These are phyloP conservation scores for Saccharomycopsis oosterbeekiorum DNA, from an alignment of 805 yeast species.

Conservation along the genomic window DNA sequence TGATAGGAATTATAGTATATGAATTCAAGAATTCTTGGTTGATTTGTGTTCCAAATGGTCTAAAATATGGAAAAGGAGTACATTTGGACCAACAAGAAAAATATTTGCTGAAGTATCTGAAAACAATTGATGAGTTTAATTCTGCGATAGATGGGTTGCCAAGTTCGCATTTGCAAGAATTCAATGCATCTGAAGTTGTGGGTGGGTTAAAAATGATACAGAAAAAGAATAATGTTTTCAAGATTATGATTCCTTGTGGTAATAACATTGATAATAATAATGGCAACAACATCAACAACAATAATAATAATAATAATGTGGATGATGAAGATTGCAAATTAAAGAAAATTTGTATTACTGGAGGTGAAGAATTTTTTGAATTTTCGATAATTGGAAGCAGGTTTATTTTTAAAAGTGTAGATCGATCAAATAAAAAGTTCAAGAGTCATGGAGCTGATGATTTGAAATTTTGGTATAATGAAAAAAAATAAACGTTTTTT, in stretches of 20 bases:
- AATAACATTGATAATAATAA: neutral
- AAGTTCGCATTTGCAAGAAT: neutral
- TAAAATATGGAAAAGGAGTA: conserved; percentile 5
- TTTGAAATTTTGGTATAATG: conserved; percentile 21
- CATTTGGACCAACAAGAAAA: conserved; percentile 2
- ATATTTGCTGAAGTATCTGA: neutral
- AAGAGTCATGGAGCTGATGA: conserved; percentile 70
- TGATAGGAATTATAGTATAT: conserved; percentile 15
- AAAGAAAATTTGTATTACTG: conserved; percentile 15
- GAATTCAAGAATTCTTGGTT: conserved; percentile 16
- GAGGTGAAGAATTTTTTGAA: conserved; percentile 32
- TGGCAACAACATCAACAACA: neutral
- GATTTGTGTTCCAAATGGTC: conserved; percentile 8
- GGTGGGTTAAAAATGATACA: conserved; percentile 63
- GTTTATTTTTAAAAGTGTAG: conserved; percentile 63
- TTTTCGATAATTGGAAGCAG: conserved; percentile 74
- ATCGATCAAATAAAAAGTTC: conserved; percentile 77
- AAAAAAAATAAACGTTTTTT: neutral
- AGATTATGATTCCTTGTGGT: conserved; percentile 32
- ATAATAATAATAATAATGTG: neutral
- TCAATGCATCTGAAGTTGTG: conserved; percentile 24
- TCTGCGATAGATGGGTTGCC: neutral
- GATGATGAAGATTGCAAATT: conserved; percentile 19
- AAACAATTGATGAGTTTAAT: neutral
- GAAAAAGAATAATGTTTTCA: conserved; percentile 59